Evolutionary conservation across 1,284 basidiomycete species (phyloP).

Genomic region (Cutaneotrichosporon sp.): DNA sequence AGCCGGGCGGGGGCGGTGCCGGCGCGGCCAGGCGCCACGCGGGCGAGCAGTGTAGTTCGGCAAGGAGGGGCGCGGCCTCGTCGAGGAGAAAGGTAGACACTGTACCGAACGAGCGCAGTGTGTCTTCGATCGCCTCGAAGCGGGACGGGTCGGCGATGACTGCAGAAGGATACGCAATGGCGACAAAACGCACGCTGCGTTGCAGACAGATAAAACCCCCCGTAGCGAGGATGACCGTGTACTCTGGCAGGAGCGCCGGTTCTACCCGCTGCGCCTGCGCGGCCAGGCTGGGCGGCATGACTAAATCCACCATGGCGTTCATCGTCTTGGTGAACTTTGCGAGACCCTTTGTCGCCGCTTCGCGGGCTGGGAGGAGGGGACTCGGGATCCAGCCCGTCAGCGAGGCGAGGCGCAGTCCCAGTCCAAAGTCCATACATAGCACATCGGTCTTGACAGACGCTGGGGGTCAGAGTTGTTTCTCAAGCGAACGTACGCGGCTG

Average conservation of each 20-base stretch:
- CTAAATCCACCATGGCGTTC: conserved; percentile 7
- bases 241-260: conserved; percentile 1
- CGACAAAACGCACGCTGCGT: conserved; percentile 8
- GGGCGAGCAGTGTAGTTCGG: background rate
- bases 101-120: background rate
- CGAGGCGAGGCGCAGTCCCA: conserved; percentile 8
- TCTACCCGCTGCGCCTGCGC: background rate
- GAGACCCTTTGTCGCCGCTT: conserved; percentile 2
- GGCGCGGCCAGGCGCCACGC: too few species aligned
- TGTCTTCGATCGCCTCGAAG: conserved; percentile 4
- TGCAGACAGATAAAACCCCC: conserved; percentile 3
- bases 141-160: background rate
- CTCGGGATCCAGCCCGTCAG: conserved; percentile 14
- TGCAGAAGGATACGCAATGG: conserved; percentile 1
- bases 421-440: conserved; percentile 6
- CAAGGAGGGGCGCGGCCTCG: background rate
- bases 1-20: too few species aligned
- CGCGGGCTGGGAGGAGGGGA: conserved; percentile 8
- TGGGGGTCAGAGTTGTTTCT: background rate
- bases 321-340: conserved; percentile 4
- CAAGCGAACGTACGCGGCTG: conserved; percentile 7
- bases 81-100: conserved; percentile 2
- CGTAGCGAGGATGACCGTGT: background rate
- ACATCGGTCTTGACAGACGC: conserved; percentile 10
- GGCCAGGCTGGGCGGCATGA: background rate